Evolutionary conservation across 2,329 filamentous ascomycete genomes (phyloP), one percentile per base, ranked within the genome.

Genomic region (Fusarium tuaranense): DNA sequence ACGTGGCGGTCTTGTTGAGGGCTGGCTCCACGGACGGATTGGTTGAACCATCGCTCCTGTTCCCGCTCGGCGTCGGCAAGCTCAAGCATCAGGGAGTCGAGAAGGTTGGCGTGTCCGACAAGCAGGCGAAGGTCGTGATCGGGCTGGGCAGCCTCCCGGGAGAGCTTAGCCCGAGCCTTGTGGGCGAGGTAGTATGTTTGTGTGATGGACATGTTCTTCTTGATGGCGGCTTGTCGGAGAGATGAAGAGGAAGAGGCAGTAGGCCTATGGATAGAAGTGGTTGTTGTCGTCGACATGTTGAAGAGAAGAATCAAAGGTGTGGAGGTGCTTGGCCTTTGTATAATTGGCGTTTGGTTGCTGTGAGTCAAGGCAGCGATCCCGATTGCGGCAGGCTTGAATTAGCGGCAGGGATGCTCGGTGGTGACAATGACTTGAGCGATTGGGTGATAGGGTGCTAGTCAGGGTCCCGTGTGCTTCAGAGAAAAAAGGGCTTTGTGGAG

Each of bases 151-250:
- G 97, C 97, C 87, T 98, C 96, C 75, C 90, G 91, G 76, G 95
- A 95, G 82, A 99, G 95, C 95, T 99, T 99, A 80, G 92, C 93
- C 84, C 97, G 92, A 82, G 97, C 97, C 86, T 95, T 96, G 89
- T 98, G 95, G 83, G 97, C 97, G 80, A 98, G 93, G 88, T 95
- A 98, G 93, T 98, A 99, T 72, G 96, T 98, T 87, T 98, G 95
- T 32, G 96, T 97, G 87, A 98, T 93, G 83, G 94, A 97, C 97
- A 98, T 98, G 87, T 93, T 95, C 86, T 95, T 94, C 87, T 93
- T 89, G 76, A 86, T 84, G 61, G 86, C 77, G 68, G 76, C 65
- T 58, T 80, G 80, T 71, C 78, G 77, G 65, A 81, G 79, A 73
- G 80, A 76, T 68, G 72, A 69, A 62, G 77, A 67, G 75, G 76